Evolutionary conservation across 768 basidiomycete species (phyloP).

Genomic region (Kwoniella pini): DNA sequence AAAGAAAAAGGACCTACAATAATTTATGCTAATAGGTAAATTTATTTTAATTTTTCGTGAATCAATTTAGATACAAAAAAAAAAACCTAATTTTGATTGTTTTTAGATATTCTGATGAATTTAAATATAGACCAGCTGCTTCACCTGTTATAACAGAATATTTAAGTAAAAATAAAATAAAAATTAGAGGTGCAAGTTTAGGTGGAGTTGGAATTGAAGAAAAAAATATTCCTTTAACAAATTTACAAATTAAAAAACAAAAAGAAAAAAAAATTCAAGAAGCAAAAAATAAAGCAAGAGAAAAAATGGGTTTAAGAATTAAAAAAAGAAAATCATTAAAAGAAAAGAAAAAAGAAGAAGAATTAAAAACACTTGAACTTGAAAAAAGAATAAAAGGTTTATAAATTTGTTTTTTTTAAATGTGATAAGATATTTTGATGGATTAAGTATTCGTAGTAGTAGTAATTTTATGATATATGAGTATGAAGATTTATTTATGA

Average conservation of each 20-base stretch:
- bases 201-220: constrained; percentile 52
- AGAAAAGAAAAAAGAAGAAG: neutral
- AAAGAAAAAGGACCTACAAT: constrained; percentile 57
- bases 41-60: constrained; percentile 37
- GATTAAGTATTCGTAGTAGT: no score
- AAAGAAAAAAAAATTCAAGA: constrained; percentile 23
- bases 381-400: no score
- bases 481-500: no score
- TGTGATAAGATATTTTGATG: no score
- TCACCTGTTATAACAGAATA: constrained; percentile 78
- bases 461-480: no score
- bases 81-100: neutral
- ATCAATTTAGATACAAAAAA: no score
- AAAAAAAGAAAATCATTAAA: neutral
- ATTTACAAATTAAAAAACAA: constrained; percentile 33
- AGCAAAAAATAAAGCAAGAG: constrained; percentile 19
- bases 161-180: constrained; percentile 68
- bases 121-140: constrained; percentile 79
- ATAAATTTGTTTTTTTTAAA: no score
- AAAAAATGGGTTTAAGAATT: constrained; percentile 8
- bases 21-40: constrained; percentile 67
- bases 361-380: no score
- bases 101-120: constrained; percentile 75
- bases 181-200: constrained; percentile 70
- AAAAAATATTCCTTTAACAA: constrained; percentile 44